phyloP scores from a whole-genome alignment of 2,329 filamentous ascomycete species.

The Ceratocystis cacaofunesta region DNA sequence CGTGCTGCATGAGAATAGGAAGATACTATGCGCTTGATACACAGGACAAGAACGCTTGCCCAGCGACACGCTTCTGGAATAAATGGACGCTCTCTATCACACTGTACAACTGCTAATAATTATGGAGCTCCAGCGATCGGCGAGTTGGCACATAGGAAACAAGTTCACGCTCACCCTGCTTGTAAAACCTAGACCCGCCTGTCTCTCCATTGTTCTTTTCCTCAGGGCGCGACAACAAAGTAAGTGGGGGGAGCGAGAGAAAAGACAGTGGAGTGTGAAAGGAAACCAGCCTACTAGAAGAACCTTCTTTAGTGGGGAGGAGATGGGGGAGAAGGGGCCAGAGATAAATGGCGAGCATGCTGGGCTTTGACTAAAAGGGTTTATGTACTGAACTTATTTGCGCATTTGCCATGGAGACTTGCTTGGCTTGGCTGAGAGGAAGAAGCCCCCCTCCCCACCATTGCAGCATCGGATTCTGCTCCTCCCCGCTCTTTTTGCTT shows the following conservation, averaged over 20 bases:
- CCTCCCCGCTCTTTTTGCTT: too few species aligned
- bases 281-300: too few species aligned
- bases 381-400: too few species aligned
- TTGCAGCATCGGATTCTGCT: too few species aligned
- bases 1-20: background rate
- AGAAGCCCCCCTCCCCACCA: too few species aligned
- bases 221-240: background rate
- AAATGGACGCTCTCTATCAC: background rate
- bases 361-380: too few species aligned
- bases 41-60: background rate
- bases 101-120: background rate
- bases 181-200: background rate
- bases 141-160: background rate
- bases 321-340: too few species aligned
- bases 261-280: background rate
- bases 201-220: background rate
- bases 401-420: too few species aligned
- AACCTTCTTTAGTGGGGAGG: too few species aligned
- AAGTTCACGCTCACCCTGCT: background rate
- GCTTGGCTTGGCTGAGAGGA: too few species aligned
- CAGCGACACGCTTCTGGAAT: constrained; percentile 1
- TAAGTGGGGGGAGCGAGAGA: background rate
- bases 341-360: too few species aligned
- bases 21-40: background rate
- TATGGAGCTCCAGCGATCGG: background rate